Evolutionary conservation across 2,329 filamentous ascomycete genomes (phyloP).

Genomic region (Fusarium succisae): DNA sequence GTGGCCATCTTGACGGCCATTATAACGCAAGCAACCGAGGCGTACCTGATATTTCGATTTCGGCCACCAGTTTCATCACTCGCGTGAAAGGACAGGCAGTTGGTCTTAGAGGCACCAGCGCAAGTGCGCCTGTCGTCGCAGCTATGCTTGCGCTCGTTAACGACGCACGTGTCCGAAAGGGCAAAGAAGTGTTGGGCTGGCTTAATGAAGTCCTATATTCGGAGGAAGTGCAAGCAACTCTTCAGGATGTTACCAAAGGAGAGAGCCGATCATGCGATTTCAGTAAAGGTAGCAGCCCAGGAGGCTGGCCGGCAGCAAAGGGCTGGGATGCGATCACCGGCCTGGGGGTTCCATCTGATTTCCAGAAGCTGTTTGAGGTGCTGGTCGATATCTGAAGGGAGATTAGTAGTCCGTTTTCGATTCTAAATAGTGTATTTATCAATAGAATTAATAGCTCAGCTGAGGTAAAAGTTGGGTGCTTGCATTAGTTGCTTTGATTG

Average conservation of each 20-base stretch:
- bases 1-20: slow-evolving; percentile 53
- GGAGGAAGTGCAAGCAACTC: slow-evolving; percentile 45
- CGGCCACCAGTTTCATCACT: slow-evolving; percentile 66
- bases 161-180: slow-evolving; percentile 59
- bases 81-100: slow-evolving; percentile 42
- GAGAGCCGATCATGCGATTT: slow-evolving; percentile 53
- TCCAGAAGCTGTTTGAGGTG: slow-evolving; percentile 49
- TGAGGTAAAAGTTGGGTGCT: neutral
- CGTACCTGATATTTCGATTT: slow-evolving; percentile 61
- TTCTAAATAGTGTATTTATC: neutral
- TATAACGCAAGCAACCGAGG: slow-evolving; percentile 59
- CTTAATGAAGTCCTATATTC: slow-evolving; percentile 62
- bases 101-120: slow-evolving; percentile 57
- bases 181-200: slow-evolving; percentile 62
- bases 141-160: slow-evolving; percentile 65
- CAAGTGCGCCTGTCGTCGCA: slow-evolving; percentile 64
- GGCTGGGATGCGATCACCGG: slow-evolving; percentile 63
- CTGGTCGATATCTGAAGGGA: slow-evolving; percentile 39
- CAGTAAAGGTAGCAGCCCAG: slow-evolving; percentile 43
- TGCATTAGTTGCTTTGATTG: neutral
- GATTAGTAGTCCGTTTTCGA: neutral
- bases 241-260: slow-evolving; percentile 56
- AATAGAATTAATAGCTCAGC: neutral
- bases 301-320: slow-evolving; percentile 55
- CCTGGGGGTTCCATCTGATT: slow-evolving; percentile 57